Conservation (phyloP, 345 rosid genomes). For the Abelmoschus esculentus region DNA sequence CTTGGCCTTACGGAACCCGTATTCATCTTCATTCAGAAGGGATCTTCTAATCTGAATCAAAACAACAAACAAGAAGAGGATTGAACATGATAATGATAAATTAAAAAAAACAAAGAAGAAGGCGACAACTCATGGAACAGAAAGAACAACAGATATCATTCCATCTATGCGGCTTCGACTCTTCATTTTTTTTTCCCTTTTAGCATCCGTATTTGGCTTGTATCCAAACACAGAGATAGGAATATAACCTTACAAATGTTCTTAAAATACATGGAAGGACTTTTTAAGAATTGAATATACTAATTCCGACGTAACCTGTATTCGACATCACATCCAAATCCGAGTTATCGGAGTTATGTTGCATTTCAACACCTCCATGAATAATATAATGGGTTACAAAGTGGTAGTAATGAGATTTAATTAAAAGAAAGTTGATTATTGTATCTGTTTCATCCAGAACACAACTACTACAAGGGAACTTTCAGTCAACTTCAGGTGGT, state of each 20-base stretch:
- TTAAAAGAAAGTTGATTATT: too few relatives aligned
- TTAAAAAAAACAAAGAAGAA: neutral
- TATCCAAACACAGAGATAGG: neutral
- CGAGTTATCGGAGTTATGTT: neutral
- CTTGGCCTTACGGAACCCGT: slow-evolving; percentile 65
- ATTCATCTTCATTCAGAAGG: slow-evolving; percentile 72
- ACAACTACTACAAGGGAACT: neutral
- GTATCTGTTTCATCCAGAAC: neutral
- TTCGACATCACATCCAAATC: too few relatives aligned
- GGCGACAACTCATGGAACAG: neutral
- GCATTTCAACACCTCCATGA: neutral
- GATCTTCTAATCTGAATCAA: slow-evolving; percentile 64
- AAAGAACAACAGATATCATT: neutral
- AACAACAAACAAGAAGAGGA: slow-evolving; percentile 1
- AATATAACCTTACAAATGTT: neutral
- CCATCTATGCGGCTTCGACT: neutral
- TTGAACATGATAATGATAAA: neutral
- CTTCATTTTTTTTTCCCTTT: neutral
- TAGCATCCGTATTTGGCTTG: neutral
- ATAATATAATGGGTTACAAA: neutral
- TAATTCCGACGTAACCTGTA: too few relatives aligned
- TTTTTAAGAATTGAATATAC: too few relatives aligned
- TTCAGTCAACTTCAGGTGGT: neutral
- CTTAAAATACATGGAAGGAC: neutral
- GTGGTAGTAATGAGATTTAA: too few relatives aligned